phyloP scores from a whole-genome alignment of 169 alveolate species.

The Eimeria brunetti region DNA sequence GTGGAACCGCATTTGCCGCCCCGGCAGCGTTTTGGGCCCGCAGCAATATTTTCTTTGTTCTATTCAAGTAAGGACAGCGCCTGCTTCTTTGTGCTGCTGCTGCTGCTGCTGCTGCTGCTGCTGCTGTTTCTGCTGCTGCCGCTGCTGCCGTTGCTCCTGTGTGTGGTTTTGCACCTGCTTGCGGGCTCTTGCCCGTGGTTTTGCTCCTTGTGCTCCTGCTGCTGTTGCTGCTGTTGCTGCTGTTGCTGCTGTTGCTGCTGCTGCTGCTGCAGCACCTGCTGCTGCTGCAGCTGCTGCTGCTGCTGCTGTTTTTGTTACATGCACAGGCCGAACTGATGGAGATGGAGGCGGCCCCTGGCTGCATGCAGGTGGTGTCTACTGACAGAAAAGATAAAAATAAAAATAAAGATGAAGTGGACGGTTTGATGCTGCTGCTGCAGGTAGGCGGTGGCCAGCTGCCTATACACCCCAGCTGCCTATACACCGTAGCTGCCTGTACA shows the following conservation, averaged over 20 bases:
- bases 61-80: constrained; percentile 70
- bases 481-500: no score
- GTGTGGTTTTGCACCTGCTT: background rate
- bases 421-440: background rate
- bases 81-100: background rate
- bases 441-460: background rate
- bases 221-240: background rate
- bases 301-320: background rate
- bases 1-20: constrained; percentile 91
- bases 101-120: background rate
- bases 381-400: background rate
- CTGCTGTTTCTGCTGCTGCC: background rate
- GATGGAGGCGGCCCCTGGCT: background rate
- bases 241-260: background rate
- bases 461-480: no score
- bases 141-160: background rate
- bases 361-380: background rate
- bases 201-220: no score
- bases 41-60: constrained; percentile 89
- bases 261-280: constrained; percentile 2
- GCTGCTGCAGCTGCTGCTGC: constrained; percentile 11
- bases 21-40: constrained; percentile 98
- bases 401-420: background rate
- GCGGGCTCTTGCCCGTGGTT: background rate
- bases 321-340: constrained; percentile 11